These are phyloP conservation scores for Plasmodium gallinaceum DNA, from an alignment of 169 alveolate genomes.

Conservation along the genomic window DNA sequence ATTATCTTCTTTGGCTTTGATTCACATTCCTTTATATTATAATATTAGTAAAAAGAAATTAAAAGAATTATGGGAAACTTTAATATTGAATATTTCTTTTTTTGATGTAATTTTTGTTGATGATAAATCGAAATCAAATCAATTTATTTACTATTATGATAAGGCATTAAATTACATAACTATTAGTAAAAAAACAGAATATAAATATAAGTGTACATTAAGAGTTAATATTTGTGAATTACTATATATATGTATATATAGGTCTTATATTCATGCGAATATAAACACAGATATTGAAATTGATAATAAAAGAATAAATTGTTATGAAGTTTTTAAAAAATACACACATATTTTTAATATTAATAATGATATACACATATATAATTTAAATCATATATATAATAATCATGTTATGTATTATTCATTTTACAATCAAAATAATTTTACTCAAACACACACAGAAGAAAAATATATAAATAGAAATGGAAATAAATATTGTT, in stretches of 20 bases:
- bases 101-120: constrained; percentile 20
- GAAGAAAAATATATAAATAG: not conserved
- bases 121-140: constrained; percentile 18
- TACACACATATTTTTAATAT: constrained; percentile 75
- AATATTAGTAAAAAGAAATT: constrained; percentile 28
- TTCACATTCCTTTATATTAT: constrained; percentile 73
- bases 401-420: constrained; percentile 63
- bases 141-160: constrained; percentile 2
- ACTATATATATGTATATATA: constrained; percentile 55
- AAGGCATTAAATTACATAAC: constrained; percentile 25
- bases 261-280: constrained; percentile 69
- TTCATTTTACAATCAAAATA: constrained; percentile 43
- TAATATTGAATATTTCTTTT: constrained; percentile 28
- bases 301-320: constrained; percentile 31
- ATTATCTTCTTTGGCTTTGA: constrained; percentile 68
- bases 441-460: not conserved
- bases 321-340: constrained; percentile 70
- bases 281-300: constrained; percentile 45
- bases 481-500: not conserved
- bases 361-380: constrained; percentile 67
- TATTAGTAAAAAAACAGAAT: constrained; percentile 73
- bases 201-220: constrained; percentile 71
- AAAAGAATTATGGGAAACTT: constrained; percentile 65
- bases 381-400: constrained; percentile 61
- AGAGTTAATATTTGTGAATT: constrained; percentile 64